These are phyloP conservation scores for Primulina huaijiensis DNA, from an alignment of 257 asterid genomes.

Conservation along the genomic window DNA sequence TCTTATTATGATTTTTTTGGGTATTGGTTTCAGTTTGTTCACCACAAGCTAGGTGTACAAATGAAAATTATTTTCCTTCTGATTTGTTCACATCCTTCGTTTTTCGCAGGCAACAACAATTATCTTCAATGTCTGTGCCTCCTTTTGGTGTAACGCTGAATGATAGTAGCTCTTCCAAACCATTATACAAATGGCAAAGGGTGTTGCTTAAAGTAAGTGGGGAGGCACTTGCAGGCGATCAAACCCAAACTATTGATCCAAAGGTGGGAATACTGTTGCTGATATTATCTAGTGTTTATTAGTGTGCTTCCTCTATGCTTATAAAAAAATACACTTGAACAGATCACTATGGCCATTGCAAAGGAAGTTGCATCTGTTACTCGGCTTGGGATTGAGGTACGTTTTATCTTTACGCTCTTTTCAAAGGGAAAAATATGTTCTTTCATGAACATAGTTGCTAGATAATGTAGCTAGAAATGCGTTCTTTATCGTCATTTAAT, in stretches of 20 bases:
- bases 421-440: background rate
- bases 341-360: constrained; percentile 95
- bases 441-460: constrained; percentile 10
- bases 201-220: constrained; percentile 98
- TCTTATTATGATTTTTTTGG: background rate
- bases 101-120: constrained; percentile 43
- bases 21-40: constrained; percentile 16
- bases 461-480: constrained; percentile 3
- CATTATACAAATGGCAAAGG: constrained; percentile 80
- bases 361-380: constrained; percentile 96
- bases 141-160: constrained; percentile 52
- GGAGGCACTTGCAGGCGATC: constrained; percentile 99
- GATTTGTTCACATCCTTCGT: constrained; percentile 2
- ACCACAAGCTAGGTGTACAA: background rate
- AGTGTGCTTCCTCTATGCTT: constrained; percentile 17
- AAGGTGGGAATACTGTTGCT: constrained; percentile 48
- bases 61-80: constrained; percentile 1
- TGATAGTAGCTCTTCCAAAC: constrained; percentile 41
- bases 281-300: constrained; percentile 4
- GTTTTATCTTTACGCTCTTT: constrained; percentile 2
- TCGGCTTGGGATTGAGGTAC: constrained; percentile 89
- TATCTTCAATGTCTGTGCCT: constrained; percentile 45
- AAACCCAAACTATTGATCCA: constrained; percentile 83
- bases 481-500: background rate
- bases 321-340: constrained; percentile 17